Conservation (phyloP, 768 basidiomycete genomes). For the Scleroderma citrinum region DNA sequence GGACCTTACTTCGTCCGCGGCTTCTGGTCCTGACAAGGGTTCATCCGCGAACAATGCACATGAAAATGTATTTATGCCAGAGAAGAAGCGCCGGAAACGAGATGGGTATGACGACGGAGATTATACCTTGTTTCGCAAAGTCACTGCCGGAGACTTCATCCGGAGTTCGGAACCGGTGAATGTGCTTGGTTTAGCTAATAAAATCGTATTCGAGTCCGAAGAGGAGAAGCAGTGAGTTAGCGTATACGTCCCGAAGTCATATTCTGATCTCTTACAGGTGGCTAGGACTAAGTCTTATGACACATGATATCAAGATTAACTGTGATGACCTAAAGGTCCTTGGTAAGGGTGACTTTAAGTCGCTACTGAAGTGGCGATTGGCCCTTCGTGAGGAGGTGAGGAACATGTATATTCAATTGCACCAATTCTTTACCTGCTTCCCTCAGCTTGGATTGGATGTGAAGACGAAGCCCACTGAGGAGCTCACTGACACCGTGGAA, state of each 20-base stretch:
- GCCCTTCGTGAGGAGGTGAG: slow-evolving; percentile 81
- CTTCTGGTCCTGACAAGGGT: slow-evolving; percentile 43
- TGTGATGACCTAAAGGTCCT: slow-evolving; percentile 92
- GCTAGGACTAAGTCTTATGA: slow-evolving; percentile 65
- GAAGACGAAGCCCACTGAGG: slow-evolving; percentile 67
- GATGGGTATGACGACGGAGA: slow-evolving; percentile 96
- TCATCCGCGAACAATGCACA: slow-evolving; percentile 61
- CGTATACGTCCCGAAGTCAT: not conserved
- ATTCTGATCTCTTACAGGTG: slow-evolving; percentile 45
- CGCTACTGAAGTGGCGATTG: slow-evolving; percentile 84
- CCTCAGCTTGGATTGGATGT: slow-evolving; percentile 76
- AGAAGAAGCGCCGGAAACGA: slow-evolving; percentile 89
- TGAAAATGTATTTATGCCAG: slow-evolving; percentile 94
- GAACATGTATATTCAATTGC: not conserved
- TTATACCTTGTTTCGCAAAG: slow-evolving; percentile 79
- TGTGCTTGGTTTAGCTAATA: slow-evolving; percentile 72
- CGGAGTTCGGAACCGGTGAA: slow-evolving; percentile 64
- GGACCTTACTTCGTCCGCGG: slow-evolving; percentile 55
- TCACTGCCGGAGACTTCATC: slow-evolving; percentile 68
- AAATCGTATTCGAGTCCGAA: slow-evolving; percentile 69
- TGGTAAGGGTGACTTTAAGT: slow-evolving; percentile 96
- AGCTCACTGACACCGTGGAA: slow-evolving; percentile 67
- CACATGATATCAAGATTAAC: slow-evolving; percentile 73
- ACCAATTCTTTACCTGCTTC: slow-evolving; percentile 4
- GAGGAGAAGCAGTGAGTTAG: slow-evolving; percentile 74